Evolutionary conservation across 2,329 filamentous ascomycete species (phyloP).

Genomic region (Ceratocystis harringtonii): DNA sequence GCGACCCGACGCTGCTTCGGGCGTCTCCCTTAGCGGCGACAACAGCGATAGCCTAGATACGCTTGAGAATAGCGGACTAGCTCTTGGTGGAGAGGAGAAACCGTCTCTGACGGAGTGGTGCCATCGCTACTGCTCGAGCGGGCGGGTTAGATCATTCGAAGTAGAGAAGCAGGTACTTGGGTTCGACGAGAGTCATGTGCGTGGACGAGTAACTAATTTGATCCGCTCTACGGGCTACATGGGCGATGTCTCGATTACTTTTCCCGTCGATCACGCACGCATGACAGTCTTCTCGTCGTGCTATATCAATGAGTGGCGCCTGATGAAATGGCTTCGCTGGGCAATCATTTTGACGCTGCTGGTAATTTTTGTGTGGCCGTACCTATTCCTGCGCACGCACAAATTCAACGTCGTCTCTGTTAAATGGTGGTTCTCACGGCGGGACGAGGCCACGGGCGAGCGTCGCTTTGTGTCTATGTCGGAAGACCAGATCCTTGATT

Average conservation of each 20-base stretch:
- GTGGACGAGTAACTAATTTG: constrained; percentile 37
- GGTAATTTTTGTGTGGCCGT: constrained; percentile 57
- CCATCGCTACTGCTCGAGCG: constrained; percentile 47
- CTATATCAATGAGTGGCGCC: constrained; percentile 48
- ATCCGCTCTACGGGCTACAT: constrained; percentile 53
- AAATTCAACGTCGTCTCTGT: constrained; percentile 48
- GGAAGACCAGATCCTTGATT: constrained; percentile 46
- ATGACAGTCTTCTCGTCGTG: constrained; percentile 51
- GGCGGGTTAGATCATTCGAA: constrained; percentile 41
- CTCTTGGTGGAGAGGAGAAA: constrained; percentile 17
- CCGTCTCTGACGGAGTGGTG: constrained; percentile 42
- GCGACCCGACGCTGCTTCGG: not conserved
- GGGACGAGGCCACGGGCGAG: constrained; percentile 22
- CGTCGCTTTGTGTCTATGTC: constrained; percentile 38
- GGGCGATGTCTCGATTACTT: constrained; percentile 42
- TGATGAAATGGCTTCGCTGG: constrained; percentile 47
- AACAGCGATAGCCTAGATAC: not conserved
- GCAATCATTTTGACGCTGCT: constrained; percentile 52
- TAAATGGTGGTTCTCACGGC: constrained; percentile 42
- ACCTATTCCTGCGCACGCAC: constrained; percentile 51
- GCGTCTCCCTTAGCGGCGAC: not conserved
- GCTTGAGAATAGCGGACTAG: constrained; percentile 29
- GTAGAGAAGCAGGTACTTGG: constrained; percentile 41
- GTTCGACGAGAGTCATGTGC: constrained; percentile 42
- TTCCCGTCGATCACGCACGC: constrained; percentile 41